A percentile compares a stretch with the other conserved stretches of the same genome.
These are phyloP conservation scores for Trichosanthes cucumerina DNA, from an alignment of 306 rosid species.

Conservation along the genomic window DNA sequence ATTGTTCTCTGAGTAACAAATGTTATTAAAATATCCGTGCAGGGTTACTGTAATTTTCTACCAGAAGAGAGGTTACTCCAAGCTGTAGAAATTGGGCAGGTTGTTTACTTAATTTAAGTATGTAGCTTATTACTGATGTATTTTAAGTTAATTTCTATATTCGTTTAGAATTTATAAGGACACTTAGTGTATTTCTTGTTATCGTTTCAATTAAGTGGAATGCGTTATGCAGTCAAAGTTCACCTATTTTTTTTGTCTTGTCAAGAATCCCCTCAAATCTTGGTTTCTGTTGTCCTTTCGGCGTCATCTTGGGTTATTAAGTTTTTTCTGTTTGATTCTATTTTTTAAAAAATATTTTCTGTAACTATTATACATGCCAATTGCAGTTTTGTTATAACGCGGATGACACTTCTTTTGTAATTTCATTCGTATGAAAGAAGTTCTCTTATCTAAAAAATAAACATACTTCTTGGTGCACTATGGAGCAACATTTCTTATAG, in stretches of 20 bases:
- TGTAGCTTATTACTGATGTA: conserved; percentile 20
- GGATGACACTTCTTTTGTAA: not conserved
- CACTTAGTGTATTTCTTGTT: not conserved
- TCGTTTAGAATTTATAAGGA: not conserved
- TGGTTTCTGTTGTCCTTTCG: not conserved
- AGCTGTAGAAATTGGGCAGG: conserved; percentile 99
- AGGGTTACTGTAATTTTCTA: conserved; percentile 96
- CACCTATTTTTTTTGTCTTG: not conserved
- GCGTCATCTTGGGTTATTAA: not conserved
- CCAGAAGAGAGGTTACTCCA: conserved; percentile 84
- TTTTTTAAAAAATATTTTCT: not conserved
- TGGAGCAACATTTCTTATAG: not conserved
- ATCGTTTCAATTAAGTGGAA: not conserved
- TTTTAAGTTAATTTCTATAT: not conserved
- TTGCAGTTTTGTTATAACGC: not conserved
- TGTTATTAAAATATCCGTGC: conserved; percentile 21
- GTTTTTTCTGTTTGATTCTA: not conserved
- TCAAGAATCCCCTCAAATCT: not conserved
- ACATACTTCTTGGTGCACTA: not conserved
- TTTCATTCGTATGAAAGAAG: not conserved
- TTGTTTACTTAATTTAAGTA: conserved; percentile 36
- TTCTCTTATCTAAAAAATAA: not conserved
- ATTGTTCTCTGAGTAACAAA: not conserved
- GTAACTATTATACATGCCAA: not conserved
- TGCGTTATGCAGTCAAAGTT: not conserved